Percentiles rank a stretch among this genome's conserved stretches.
phyloP scores from a whole-genome alignment of 352 stramenopile genomes.

The Phytopythium mirpurense region DNA sequence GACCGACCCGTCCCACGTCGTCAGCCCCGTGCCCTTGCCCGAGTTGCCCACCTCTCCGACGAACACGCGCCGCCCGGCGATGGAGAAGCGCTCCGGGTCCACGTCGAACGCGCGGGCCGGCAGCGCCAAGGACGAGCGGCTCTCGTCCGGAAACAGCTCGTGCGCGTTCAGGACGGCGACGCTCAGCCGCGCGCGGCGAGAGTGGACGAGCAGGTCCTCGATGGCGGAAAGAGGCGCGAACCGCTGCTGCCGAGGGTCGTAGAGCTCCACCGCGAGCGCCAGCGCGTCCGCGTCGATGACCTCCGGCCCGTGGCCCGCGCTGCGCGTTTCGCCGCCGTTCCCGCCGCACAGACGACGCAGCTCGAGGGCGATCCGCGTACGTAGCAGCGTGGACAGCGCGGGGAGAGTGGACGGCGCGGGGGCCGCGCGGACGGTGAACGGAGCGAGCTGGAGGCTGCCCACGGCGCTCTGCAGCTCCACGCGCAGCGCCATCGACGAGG shows the following conservation, averaged over 20 bases:
- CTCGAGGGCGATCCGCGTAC: conserved; percentile 12
- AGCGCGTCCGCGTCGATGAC: background rate
- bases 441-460: conserved; percentile 11
- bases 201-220: conserved; percentile 20
- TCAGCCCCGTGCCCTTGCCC: conserved; percentile 81
- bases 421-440: conserved; percentile 19
- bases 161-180: conserved; percentile 22
- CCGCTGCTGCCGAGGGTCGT: conserved; percentile 24
- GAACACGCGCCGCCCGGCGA: conserved; percentile 40
- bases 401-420: conserved; percentile 13
- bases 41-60: conserved; percentile 77
- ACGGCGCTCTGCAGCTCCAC: conserved; percentile 35
- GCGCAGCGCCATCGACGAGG: conserved; percentile 13
- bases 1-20: conserved; percentile 89
- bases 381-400: conserved; percentile 19
- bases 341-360: conserved; percentile 2
- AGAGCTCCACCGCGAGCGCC: conserved; percentile 35
- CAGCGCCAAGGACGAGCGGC: conserved; percentile 31
- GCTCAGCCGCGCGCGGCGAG: conserved; percentile 31
- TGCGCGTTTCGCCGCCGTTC: background rate
- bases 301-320: background rate
- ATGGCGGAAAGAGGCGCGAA: conserved; percentile 22
- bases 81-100: conserved; percentile 42
- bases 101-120: conserved; percentile 54
- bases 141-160: conserved; percentile 10